Percentiles rank a stretch among this genome's conserved stretches.
Conservation (phyloP, 345 rosid genomes). For the Dimocarpus longan region DNA sequence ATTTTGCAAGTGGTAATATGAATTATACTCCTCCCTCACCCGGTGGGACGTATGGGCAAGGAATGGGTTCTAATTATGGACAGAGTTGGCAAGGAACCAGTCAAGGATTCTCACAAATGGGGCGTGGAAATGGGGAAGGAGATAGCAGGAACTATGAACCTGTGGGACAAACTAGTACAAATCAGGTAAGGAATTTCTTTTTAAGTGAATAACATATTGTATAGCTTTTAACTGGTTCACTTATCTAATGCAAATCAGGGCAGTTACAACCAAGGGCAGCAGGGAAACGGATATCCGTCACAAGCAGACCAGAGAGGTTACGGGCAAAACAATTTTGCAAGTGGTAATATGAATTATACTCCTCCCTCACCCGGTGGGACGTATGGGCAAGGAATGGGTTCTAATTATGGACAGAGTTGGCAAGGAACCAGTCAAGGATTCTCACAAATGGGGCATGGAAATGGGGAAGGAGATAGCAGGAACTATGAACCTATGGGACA, state of each 20-base stretch:
- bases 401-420: slow-evolving; percentile 32
- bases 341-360: slow-evolving; percentile 32
- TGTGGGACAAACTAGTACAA: slow-evolving; percentile 39
- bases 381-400: slow-evolving; percentile 35
- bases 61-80: slow-evolving; percentile 27
- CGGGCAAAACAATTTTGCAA: slow-evolving; percentile 25
- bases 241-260: too few species aligned
- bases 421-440: slow-evolving; percentile 32
- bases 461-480: slow-evolving; percentile 45
- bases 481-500: slow-evolving; percentile 42
- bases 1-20: slow-evolving; percentile 26
- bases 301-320: slow-evolving; percentile 28
- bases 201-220: neutral
- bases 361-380: slow-evolving; percentile 36
- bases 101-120: slow-evolving; percentile 42
- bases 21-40: slow-evolving; percentile 33
- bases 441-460: slow-evolving; percentile 48
- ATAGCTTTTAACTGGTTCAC: neutral
- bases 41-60: slow-evolving; percentile 42
- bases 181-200: slow-evolving; percentile 39
- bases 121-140: slow-evolving; percentile 45
- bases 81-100: slow-evolving; percentile 30
- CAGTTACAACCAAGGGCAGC: slow-evolving; percentile 42
- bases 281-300: slow-evolving; percentile 42
- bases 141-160: slow-evolving; percentile 44